Evolutionary conservation across 2,329 filamentous ascomycete species (phyloP).

Genomic region (Immersiporthe knoxdaviesiana): DNA sequence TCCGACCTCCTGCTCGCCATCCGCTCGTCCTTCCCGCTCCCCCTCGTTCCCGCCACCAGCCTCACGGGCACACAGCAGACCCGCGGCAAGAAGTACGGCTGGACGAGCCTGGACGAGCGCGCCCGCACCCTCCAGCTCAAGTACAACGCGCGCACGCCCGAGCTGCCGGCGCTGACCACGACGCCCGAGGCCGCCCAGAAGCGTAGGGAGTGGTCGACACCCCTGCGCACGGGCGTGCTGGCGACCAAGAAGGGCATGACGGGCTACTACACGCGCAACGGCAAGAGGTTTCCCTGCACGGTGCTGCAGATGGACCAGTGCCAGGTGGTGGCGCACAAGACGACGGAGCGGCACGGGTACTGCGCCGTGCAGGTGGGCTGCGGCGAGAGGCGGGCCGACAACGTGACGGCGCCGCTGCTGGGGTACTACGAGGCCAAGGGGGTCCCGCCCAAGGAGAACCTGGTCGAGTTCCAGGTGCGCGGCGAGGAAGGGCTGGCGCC

Average conservation of each 20-base stretch:
- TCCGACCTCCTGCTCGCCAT: constrained; percentile 35
- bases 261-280: constrained; percentile 80
- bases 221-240: constrained; percentile 77
- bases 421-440: constrained; percentile 86
- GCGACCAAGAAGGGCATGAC: constrained; percentile 97
- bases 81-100: constrained; percentile 62
- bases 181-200: constrained; percentile 64
- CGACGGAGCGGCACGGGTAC: constrained; percentile 79
- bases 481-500: constrained; percentile 69
- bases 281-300: constrained; percentile 81
- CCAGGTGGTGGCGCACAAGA: constrained; percentile 88
- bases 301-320: constrained; percentile 92
- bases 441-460: constrained; percentile 79
- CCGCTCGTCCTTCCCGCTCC: constrained; percentile 41
- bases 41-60: constrained; percentile 47
- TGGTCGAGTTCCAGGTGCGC: constrained; percentile 87
- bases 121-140: constrained; percentile 53
- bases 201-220: constrained; percentile 62
- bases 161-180: constrained; percentile 59
- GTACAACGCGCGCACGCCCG: constrained; percentile 56
- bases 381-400: constrained; percentile 73
- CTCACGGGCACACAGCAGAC: constrained; percentile 16
- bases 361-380: constrained; percentile 89
- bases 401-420: constrained; percentile 79
- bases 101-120: constrained; percentile 54